These are phyloP conservation scores for Aquilaria sinensis DNA, from an alignment of 345 rosid species.

Conservation along the genomic window DNA sequence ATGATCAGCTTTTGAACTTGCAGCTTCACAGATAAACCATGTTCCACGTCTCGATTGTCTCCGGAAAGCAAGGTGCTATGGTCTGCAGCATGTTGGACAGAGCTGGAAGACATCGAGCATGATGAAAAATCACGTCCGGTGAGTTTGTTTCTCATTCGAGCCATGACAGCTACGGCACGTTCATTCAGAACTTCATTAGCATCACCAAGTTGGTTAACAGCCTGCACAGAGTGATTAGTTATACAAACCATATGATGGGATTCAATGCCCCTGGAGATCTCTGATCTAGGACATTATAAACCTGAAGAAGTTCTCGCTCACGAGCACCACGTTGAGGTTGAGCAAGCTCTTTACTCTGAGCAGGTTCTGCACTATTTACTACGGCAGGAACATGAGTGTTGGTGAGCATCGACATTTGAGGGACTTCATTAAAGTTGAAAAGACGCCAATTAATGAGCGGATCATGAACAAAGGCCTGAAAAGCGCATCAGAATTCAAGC, in stretches of 20 bases:
- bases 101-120: constrained; percentile 32
- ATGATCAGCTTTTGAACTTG: constrained; percentile 91
- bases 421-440: constrained; percentile 94
- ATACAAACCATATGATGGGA: not conserved
- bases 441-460: constrained; percentile 99
- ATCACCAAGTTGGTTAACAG: constrained; percentile 95
- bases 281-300: constrained; percentile 14
- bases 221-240: constrained; percentile 31
- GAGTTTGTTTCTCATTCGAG: constrained; percentile 84
- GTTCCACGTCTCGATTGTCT: constrained; percentile 84
- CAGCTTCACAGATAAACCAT: constrained; percentile 80
- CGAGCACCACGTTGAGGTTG: constrained; percentile 94
- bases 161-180: constrained; percentile 95
- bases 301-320: constrained; percentile 95
- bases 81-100: constrained; percentile 49
- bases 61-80: constrained; percentile 71
- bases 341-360: constrained; percentile 56
- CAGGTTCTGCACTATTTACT: constrained; percentile 58
- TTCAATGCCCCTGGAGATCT: not conserved
- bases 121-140: constrained; percentile 91
- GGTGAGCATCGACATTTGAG: constrained; percentile 66
- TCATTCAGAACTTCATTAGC: constrained; percentile 94
- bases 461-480: constrained; percentile 96
- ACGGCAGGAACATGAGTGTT: constrained; percentile 50
- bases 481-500: constrained; percentile 11